A percentile compares a stretch with the other conserved stretches of the same genome.
These are phyloP conservation scores for Hemisphaericaspora nanyangensis DNA, from an alignment of 805 yeast genomes.

Conservation along the genomic window DNA sequence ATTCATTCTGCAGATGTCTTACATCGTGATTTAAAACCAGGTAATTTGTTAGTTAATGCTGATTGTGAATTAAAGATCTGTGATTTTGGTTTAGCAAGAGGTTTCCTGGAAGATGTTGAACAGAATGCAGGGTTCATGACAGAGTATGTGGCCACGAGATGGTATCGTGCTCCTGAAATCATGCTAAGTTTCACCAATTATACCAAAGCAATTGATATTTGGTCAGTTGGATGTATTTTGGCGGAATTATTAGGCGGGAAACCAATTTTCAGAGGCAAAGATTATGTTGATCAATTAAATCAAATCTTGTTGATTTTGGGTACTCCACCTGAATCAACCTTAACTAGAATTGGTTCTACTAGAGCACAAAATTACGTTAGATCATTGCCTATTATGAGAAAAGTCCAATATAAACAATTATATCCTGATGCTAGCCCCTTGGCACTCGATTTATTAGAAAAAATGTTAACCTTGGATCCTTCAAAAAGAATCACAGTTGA, in stretches of 20 bases:
- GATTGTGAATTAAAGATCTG: slow-evolving; percentile 96
- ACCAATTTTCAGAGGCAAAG: slow-evolving; percentile 92
- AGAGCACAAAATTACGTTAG: slow-evolving; percentile 92
- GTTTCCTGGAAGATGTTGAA: slow-evolving; percentile 76
- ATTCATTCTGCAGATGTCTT: slow-evolving; percentile 90
- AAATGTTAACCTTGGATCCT: slow-evolving; percentile 89
- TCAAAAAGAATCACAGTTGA: slow-evolving; percentile 83
- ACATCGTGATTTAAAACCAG: slow-evolving; percentile 94
- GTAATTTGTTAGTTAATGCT: slow-evolving; percentile 87
- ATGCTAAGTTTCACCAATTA: slow-evolving; percentile 92
- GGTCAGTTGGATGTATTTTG: slow-evolving; percentile 97
- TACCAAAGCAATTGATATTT: slow-evolving; percentile 93
- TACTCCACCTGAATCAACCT: slow-evolving; percentile 65
- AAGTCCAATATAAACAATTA: slow-evolving; percentile 62
- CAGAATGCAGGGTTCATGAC: slow-evolving; percentile 92
- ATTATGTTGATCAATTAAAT: slow-evolving; percentile 91
- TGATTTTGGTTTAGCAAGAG: slow-evolving; percentile 95
- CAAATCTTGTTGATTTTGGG: slow-evolving; percentile 85
- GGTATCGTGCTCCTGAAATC: slow-evolving; percentile 99
- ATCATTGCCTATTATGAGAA: slow-evolving; percentile 77
- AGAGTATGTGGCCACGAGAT: slow-evolving; percentile 96
- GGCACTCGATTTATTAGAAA: slow-evolving; percentile 77
- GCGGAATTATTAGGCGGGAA: slow-evolving; percentile 91
- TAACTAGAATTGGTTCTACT: slow-evolving; percentile 60
- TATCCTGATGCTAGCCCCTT: slow-evolving; percentile 85